Base-by-base conservation (phyloP, 2,329 filamentous ascomycete species). In the Hysterium pulicare region DNA sequence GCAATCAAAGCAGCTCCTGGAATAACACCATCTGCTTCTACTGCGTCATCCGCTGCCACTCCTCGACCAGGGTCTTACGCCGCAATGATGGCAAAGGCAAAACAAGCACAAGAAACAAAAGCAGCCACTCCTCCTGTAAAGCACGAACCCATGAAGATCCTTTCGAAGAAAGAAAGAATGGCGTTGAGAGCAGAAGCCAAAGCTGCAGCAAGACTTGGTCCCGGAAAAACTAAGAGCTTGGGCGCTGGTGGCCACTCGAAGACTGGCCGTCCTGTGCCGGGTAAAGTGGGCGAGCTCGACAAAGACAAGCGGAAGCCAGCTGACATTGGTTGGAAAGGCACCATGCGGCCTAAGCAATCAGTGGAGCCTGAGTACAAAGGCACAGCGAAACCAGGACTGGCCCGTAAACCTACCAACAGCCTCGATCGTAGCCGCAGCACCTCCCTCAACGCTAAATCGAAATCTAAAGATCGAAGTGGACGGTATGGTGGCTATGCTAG, bases 1-100 rank as follows among this genome's bases (percentile, higher is more conserved):
- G 37, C 45, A 9, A 40, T 57, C 11, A 16, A 30, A 13, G 17
- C 36, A 8, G 24, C 24, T 36, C 23, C 19, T 34, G 31, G 42
- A 13, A 24, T 48, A 40, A 40, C 50, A 38, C 31, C 59, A n/a
- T 32, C 57, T 3, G 35, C 59, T 13, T 41, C 60, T 59, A 9
- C 55, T 11, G 42, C 64, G 17, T 15, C 13, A 13, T 30, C 41
- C 52, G 7, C 55, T 6, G 62, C 70, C 2, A 68, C 77, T 2
- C 82, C 81, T 1, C 88, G 88, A 65, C 87, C 85, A 58, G 83
- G 84, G 2, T 86, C 83, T 0, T 90, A 82, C 61, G 79, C 82
- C 28, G 85, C 89, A 56, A 84, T 89, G 46, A 75, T 90, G 68
- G 83, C 83, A 42, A 77, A 84, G 51, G 87, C 81, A 23, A 82